Evolutionary conservation across 306 rosid species (phyloP).

Genomic region (Lathyrus oleraceus): DNA sequence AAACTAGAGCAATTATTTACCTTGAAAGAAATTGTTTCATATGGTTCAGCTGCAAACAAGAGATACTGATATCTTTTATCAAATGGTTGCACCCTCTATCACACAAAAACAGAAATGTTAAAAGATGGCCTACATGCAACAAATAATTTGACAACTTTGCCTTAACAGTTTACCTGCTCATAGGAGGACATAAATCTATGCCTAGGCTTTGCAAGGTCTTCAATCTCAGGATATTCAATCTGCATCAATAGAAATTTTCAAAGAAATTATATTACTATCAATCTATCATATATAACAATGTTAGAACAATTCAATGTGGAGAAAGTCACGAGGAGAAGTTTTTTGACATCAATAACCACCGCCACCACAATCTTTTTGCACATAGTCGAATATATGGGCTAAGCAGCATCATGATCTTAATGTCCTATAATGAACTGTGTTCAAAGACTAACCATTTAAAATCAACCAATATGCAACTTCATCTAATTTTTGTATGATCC

Average conservation of each 20-base stretch:
- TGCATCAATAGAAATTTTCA: slow-evolving; percentile 28
- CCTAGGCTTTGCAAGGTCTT: slow-evolving; percentile 85
- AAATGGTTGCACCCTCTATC: slow-evolving; percentile 75
- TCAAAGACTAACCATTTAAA: neutral
- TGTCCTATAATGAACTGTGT: neutral
- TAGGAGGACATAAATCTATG: slow-evolving; percentile 97
- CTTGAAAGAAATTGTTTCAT: slow-evolving; percentile 91
- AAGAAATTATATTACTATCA: neutral
- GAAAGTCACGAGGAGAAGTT: neutral
- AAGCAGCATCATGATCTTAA: neutral
- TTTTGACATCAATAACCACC: neutral
- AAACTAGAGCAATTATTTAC: slow-evolving; percentile 42
- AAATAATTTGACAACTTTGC: neutral
- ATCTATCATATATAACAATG: neutral
- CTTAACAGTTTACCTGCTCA: slow-evolving; percentile 65
- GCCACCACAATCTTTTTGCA: neutral
- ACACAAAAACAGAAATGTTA: slow-evolving; percentile 26
- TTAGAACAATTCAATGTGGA: neutral
- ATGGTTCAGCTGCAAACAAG: slow-evolving; percentile 89
- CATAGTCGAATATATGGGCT: neutral
- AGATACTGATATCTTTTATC: slow-evolving; percentile 89
- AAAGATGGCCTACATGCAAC: neutral
- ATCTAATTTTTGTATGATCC: neutral
- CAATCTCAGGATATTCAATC: slow-evolving; percentile 99
- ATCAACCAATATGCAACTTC: too few species aligned